Percentiles rank a stretch among this genome's conserved stretches.
These are phyloP conservation scores for Sphagnurus paluster DNA, from an alignment of 1,284 basidiomycete genomes.

Conservation along the genomic window DNA sequence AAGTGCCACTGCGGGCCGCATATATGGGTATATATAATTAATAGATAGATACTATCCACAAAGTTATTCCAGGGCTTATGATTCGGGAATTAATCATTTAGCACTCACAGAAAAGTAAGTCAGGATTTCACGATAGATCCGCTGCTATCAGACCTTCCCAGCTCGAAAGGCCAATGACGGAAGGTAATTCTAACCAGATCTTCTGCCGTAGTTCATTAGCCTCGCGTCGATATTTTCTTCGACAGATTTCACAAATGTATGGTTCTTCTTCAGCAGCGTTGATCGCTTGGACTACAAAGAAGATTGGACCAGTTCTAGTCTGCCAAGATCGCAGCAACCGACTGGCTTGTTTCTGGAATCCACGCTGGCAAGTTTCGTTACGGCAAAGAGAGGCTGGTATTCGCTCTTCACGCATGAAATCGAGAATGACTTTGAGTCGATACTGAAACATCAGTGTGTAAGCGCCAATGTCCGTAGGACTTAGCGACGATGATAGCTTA, in stretches of 20 bases:
- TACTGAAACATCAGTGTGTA: slow-evolving; percentile 63
- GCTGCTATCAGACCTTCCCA: slow-evolving; percentile 43
- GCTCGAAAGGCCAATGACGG: slow-evolving; percentile 40
- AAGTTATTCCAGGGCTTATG: too few relatives aligned
- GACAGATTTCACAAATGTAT: slow-evolving; percentile 16
- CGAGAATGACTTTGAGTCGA: slow-evolving; percentile 48
- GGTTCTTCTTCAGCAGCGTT: slow-evolving; percentile 46
- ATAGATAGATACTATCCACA: too few relatives aligned
- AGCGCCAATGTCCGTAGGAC: slow-evolving; percentile 40
- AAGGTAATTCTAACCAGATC: slow-evolving; percentile 51
- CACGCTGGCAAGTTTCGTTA: slow-evolving; percentile 37
- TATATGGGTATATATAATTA: too few relatives aligned
- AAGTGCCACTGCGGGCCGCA: too few relatives aligned
- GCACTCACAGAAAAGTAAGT: too few relatives aligned
- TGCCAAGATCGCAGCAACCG: slow-evolving; percentile 52
- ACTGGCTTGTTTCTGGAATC: slow-evolving; percentile 42
- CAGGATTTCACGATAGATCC: too few relatives aligned
- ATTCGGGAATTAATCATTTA: too few relatives aligned
- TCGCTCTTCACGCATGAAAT: slow-evolving; percentile 48
- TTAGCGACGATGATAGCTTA: slow-evolving; percentile 46
- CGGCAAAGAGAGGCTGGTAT: slow-evolving; percentile 26
- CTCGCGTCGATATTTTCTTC: slow-evolving; percentile 37
- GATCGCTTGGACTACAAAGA: slow-evolving; percentile 53
- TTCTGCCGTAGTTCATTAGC: slow-evolving; percentile 39
- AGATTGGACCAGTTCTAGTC: slow-evolving; percentile 51